Conservation (phyloP, 768 basidiomycete genomes). For the Fistulinella prunicolor region DNA sequence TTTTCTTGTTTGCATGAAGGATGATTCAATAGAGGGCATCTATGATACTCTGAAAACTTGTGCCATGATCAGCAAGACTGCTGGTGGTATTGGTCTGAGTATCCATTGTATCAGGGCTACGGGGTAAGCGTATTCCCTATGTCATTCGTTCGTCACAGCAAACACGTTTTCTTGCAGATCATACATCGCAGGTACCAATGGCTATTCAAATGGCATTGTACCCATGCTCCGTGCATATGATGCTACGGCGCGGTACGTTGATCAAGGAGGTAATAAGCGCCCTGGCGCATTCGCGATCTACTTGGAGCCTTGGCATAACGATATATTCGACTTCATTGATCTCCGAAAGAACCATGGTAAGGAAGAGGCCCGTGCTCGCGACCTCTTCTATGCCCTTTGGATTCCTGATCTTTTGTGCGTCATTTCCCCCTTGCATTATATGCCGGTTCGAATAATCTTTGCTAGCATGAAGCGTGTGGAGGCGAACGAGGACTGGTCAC, state of each 20-base stretch:
- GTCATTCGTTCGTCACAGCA: neutral
- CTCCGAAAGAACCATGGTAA: conserved; percentile 99
- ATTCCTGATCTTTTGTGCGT: conserved; percentile 93
- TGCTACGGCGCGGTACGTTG: conserved; percentile 97
- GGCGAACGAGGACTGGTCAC: conserved; percentile 82
- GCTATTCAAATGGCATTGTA: conserved; percentile 98
- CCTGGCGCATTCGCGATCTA: conserved; percentile 99
- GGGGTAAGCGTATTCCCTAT: conserved; percentile 51
- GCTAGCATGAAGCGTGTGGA: conserved; percentile 96
- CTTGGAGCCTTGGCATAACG: conserved; percentile 98
- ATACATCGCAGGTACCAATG: conserved; percentile 98
- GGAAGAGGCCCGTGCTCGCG: conserved; percentile 93
- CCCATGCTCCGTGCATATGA: conserved; percentile 99
- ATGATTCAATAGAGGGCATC: conserved; percentile 98
- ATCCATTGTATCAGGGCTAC: conserved; percentile 97
- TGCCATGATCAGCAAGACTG: conserved; percentile 99
- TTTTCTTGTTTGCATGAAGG: conserved; percentile 98
- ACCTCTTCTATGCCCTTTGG: conserved; percentile 98
- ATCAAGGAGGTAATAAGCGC: conserved; percentile 98
- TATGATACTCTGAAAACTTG: conserved; percentile 98
- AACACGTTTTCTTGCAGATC: conserved; percentile 49
- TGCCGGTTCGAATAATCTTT: neutral
- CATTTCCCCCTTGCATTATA: neutral
- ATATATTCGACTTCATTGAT: conserved; percentile 96
- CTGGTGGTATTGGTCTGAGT: conserved; percentile 94